Conservation (phyloP, 371 early-diverging fungal species). For the Mucor indicus region DNA sequence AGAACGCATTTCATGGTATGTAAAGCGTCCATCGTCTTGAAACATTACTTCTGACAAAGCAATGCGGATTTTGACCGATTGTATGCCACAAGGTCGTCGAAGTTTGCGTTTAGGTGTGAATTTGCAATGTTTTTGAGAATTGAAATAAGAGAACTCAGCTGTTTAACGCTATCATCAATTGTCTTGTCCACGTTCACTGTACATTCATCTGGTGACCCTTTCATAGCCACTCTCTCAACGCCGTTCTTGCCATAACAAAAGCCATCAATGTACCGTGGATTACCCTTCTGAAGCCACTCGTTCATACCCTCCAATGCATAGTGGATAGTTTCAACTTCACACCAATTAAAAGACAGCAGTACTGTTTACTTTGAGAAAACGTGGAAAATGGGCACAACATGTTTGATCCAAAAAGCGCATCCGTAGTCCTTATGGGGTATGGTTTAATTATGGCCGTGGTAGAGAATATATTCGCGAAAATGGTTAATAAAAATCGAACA, state of each 20-base stretch:
- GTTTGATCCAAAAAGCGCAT: not conserved
- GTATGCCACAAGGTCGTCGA: no score
- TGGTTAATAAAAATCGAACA: not conserved
- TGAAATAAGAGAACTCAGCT: no score
- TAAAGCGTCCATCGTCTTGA: not conserved
- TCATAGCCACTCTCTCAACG: no score
- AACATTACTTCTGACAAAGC: not conserved
- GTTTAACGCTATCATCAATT: no score
- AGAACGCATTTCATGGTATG: not conserved
- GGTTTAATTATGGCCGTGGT: not conserved
- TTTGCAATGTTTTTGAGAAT: no score
- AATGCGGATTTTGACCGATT: conserved; percentile 2
- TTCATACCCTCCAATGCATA: no score
- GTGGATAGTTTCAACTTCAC: not conserved
- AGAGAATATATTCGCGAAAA: not conserved
- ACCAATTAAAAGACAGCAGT: conserved; percentile 1
- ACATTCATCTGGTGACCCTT: no score
- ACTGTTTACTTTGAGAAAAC: conserved; percentile 5
- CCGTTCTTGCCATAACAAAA: no score
- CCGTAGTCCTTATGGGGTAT: not conserved
- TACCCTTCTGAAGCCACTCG: no score
- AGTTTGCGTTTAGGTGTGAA: no score
- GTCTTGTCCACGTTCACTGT: no score
- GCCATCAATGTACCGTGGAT: no score
- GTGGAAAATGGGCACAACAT: conserved; percentile 4